phyloP scores from a whole-genome alignment of 768 basidiomycete genomes.

The Atractiella rhizophila region DNA sequence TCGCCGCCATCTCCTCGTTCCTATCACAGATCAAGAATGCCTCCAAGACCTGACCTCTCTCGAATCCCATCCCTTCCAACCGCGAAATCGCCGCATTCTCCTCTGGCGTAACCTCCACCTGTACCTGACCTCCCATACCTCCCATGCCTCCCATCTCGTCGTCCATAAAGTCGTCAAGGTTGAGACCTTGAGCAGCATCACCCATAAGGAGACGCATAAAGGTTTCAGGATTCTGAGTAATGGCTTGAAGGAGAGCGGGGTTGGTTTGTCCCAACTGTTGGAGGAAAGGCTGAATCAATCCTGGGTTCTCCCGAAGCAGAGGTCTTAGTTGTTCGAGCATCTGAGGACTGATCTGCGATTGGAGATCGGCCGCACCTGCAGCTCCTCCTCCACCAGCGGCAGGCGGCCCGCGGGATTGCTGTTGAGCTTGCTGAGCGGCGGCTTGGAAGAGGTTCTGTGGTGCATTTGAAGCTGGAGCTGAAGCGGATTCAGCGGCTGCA shows the following conservation, averaged over 20 bases:
- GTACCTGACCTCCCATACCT: conserved; percentile 25
- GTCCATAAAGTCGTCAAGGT: conserved; percentile 22
- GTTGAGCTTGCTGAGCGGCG: conserved; percentile 21
- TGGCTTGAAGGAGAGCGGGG: conserved; percentile 37
- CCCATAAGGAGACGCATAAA: conserved; percentile 39
- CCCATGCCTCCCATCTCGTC: conserved; percentile 12
- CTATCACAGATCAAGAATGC: conserved; percentile 88
- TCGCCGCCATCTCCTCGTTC: conserved; percentile 89
- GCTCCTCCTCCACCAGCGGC: conserved; percentile 19
- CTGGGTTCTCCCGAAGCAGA: conserved; percentile 50
- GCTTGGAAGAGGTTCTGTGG: conserved; percentile 68
- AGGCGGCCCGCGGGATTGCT: conserved; percentile 22
- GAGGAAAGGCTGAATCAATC: conserved; percentile 45
- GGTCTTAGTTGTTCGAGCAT: conserved; percentile 49
- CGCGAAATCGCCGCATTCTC: conserved; percentile 71
- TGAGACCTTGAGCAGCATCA: conserved; percentile 16
- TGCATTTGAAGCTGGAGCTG: conserved; percentile 13
- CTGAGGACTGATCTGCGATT: conserved; percentile 32
- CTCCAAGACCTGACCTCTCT: conserved; percentile 52
- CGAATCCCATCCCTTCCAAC: conserved; percentile 68
- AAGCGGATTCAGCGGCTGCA: conserved; percentile 21
- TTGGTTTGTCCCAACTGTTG: conserved; percentile 55
- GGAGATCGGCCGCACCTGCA: conserved; percentile 23
- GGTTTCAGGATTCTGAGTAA: conserved; percentile 46
- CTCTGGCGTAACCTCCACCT: conserved; percentile 56